A percentile compares a stretch with the other conserved stretches of the same genome.
These are phyloP conservation scores for Pseudonitzschia multiseries DNA, from an alignment of 108 stramenopile species.

Conservation along the genomic window DNA sequence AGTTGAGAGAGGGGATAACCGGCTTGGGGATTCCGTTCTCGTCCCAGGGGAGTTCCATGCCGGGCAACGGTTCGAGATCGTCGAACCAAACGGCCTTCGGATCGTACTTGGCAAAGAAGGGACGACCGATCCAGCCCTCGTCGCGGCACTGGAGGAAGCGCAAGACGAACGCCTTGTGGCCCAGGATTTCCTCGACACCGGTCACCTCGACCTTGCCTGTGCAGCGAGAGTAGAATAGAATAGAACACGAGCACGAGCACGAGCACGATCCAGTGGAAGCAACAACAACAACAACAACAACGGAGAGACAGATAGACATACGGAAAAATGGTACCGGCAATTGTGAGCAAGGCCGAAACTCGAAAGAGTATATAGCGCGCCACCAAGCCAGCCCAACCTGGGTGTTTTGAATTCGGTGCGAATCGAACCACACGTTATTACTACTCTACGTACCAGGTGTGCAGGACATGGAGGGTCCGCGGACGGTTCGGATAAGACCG, in stretches of 20 bases:
- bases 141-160: conserved; percentile 65
- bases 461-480: conserved; percentile 65
- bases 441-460: conserved; percentile 35
- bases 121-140: conserved; percentile 52
- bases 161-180: conserved; percentile 55
- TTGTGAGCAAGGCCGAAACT: no score
- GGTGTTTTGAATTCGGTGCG: no score
- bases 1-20: conserved; percentile 30
- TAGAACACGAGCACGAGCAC: not conserved
- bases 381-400: no score
- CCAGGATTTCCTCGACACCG: conserved; percentile 52
- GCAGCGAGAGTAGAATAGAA: no score
- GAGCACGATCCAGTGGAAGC: not conserved
- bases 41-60: conserved; percentile 52
- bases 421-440: no score
- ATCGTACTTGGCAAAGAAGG: conserved; percentile 65
- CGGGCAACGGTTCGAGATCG: conserved; percentile 50
- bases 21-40: conserved; percentile 43
- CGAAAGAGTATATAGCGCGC: no score
- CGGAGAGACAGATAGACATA: no score
- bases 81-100: conserved; percentile 58
- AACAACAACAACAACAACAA: not conserved
- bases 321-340: no score
- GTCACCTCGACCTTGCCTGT: conserved; percentile 60
- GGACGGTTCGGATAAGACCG: conserved; percentile 60